Evolutionary conservation across 257 asterid genomes (phyloP), one percentile per base, ranked within the genome.

Genomic region (Solanum chilense): DNA sequence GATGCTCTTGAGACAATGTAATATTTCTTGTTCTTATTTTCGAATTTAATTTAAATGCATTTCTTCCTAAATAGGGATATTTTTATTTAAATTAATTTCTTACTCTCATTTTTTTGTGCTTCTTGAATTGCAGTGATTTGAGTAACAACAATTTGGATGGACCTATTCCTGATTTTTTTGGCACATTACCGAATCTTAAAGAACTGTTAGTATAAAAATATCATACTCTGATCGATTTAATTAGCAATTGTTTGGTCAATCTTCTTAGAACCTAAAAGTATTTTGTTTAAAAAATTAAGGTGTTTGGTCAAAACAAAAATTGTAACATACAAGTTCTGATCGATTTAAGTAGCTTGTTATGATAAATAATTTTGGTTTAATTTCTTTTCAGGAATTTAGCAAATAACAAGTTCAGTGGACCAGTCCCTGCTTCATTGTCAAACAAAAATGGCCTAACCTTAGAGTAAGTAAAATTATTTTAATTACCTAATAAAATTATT

Each of bases 1-100:
- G 90, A 86, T 88, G 93, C 92, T 66, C 96, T 95, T 71, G 87
- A 88, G 83, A 94, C 86, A 81, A 94, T 94, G 98, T 94, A 39
- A 86, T 87, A 21, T 35, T 27, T 39, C n/a, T 42, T 70, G 1
- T 8, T 25, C 3, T 69, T 21, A 31, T 82, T n/a, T 42, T 20
- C 0, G 0, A 5, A 10, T 37, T 49, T 14, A 3, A 66, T 41
- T 69, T 11, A 23, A 66, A 69, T 69, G 44, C n/a, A 39, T 4
- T 33, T 33, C 0, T 8, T 25, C 15, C 25, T 1, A 42, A 25
- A 45, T 27, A 29, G 42, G 84, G 66, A 42, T 77, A 14, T 77
- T 78, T 15, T 44, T 4, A 35, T 29, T 69, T 25, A 37, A 70
- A 4, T 33, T 27, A 33, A 29, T 78, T 73, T 42, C 15, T 74